phyloP scores from a whole-genome alignment of 1,284 basidiomycete genomes.

The Chondrostereum purpureum region DNA sequence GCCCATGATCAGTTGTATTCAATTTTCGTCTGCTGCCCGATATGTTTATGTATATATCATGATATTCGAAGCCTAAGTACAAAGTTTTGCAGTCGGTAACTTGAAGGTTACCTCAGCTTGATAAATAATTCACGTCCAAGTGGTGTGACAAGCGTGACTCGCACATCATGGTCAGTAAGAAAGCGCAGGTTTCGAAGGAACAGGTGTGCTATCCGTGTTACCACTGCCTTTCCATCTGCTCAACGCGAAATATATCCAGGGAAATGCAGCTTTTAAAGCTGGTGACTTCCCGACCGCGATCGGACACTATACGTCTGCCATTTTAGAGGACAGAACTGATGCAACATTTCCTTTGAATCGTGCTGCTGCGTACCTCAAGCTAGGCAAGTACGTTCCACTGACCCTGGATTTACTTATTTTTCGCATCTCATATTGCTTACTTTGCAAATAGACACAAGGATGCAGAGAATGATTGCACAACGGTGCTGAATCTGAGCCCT shows the following conservation, averaged over 20 bases:
- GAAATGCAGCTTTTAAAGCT: constrained; percentile 39
- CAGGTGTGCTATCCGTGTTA: not conserved
- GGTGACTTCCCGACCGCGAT: constrained; percentile 38
- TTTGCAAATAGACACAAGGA: constrained; percentile 50
- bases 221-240: not conserved
- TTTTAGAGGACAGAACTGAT: constrained; percentile 56
- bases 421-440: not conserved
- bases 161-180: not conserved
- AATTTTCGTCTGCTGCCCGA: not conserved
- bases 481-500: constrained; percentile 43
- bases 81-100: no score
- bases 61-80: not conserved
- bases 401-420: no score
- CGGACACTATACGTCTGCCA: constrained; percentile 69
- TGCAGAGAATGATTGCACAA: constrained; percentile 67
- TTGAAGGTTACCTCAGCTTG: no score
- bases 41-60: not conserved
- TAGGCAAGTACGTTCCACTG: constrained; percentile 76
- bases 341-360: constrained; percentile 71
- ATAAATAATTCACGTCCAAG: no score
- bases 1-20: constrained; percentile 19
- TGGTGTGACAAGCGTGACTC: no score
- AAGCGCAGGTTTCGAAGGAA: not conserved
- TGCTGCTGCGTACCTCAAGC: constrained; percentile 77
- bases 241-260: constrained; percentile 22